Evolutionary conservation across 2,329 filamentous ascomycete genomes (phyloP), one percentile per base, ranked within the genome.

Genomic region (Aureobasidium pullulans): DNA sequence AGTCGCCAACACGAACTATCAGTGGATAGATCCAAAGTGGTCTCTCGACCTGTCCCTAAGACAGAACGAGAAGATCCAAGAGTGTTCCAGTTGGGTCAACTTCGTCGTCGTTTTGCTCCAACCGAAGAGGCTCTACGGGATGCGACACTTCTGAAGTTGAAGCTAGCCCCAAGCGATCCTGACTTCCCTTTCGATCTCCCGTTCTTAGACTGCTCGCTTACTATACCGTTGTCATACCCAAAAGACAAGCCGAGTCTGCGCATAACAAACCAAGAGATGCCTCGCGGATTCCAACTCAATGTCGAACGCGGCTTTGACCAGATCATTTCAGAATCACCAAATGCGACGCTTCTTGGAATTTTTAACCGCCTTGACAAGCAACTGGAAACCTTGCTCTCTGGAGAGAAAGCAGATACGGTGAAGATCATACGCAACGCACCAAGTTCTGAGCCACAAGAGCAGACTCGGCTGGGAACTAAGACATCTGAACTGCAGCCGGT

Each of bases 131-230:
- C 72, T 34, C 70, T 73, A 62, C 67, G 80, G 61, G 79, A 81
- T 50, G 77, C 77, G 3, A 83, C 82, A 0, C 78, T 81, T 15
- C 72, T 92, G 40, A 73, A 77, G 9, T 89, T 93, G 71, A 82
- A 78, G 54, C 74, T 94, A 62, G 75, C 74, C 11, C 89, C 89
- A 5, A 90, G 89, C 6, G 89, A 94, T 69, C 89, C 89, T 0
- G 89, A 94, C 68, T 93, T 94, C 66, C 87, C 89, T 0, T 93
- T 89, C 71, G 87, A 91, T 62, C 76, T 93, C 68, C 80, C 84
- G 29, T 76, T 81, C 40, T 76, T 94, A 34, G 79, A 88, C 42
- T 92, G 88, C 69, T 77, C 83, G 44, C 74, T 94, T 39, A 79
- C 76, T 53, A 78, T 94, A 19, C 89, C 89, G 1, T 69, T 68